Conservation (phyloP, 352 stramenopile species). For the Aphanomyces euteiches region DNA sequence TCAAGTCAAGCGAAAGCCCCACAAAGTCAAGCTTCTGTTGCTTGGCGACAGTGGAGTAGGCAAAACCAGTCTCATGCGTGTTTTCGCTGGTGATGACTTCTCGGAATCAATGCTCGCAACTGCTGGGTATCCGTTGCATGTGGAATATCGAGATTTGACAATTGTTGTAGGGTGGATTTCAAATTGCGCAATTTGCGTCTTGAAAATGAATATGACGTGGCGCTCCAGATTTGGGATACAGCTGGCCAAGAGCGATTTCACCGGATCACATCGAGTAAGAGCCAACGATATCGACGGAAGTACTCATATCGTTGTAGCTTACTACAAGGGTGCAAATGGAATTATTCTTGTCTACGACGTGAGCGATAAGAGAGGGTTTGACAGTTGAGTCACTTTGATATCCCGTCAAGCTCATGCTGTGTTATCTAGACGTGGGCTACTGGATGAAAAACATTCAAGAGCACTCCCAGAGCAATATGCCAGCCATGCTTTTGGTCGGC, state of each 20-base stretch:
- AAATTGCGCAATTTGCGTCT: constrained; percentile 87
- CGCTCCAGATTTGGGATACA: constrained; percentile 94
- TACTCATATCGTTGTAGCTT: constrained; percentile 46
- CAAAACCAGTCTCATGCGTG: constrained; percentile 92
- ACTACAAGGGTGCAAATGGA: constrained; percentile 92
- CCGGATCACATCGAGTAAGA: constrained; percentile 88
- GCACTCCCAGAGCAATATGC: constrained; percentile 63
- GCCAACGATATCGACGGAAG: background rate
- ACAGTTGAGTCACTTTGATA: constrained; percentile 59
- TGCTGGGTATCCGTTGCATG: constrained; percentile 62
- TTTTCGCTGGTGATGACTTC: constrained; percentile 90
- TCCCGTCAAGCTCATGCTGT: background rate
- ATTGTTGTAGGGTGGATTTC: constrained; percentile 81
- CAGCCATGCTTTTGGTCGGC: constrained; percentile 82
- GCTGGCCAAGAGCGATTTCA: constrained; percentile 92
- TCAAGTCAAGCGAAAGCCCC: constrained; percentile 57
- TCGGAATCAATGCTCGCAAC: constrained; percentile 87
- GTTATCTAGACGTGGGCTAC: constrained; percentile 81
- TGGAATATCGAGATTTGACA: constrained; percentile 3
- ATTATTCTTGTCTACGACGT: constrained; percentile 94
- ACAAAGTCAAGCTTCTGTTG: constrained; percentile 89
- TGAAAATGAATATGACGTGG: constrained; percentile 72
- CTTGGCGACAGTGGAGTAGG: constrained; percentile 89
- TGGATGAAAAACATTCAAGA: constrained; percentile 96
- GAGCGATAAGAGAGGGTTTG: constrained; percentile 87